A percentile compares a stretch with the other conserved stretches of the same genome.
Evolutionary conservation across 352 stramenopile species (phyloP).

Genomic region (Pythium periplocum): DNA sequence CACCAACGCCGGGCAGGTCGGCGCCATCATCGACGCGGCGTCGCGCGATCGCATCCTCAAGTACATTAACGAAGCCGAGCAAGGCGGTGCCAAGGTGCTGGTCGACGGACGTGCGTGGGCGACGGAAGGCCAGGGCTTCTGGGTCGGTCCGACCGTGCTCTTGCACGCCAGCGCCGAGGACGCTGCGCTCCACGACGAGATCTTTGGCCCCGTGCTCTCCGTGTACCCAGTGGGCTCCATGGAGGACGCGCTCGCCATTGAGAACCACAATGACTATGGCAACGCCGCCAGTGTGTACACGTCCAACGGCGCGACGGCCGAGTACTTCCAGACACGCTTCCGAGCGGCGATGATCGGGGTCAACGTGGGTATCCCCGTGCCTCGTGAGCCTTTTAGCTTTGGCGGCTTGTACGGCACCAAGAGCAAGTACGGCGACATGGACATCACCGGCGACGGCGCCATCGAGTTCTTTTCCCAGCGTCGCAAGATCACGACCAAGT

Average conservation of each 20-base stretch:
- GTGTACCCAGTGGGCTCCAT: slow-evolving; percentile 80
- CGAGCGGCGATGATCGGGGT: slow-evolving; percentile 93
- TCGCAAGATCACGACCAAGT: slow-evolving; percentile 97
- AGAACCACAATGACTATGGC: slow-evolving; percentile 96
- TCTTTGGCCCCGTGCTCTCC: slow-evolving; percentile 97
- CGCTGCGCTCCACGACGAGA: slow-evolving; percentile 91
- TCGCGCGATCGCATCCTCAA: slow-evolving; percentile 91
- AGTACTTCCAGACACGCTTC: slow-evolving; percentile 93
- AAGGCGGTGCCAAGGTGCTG: slow-evolving; percentile 81
- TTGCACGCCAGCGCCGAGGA: slow-evolving; percentile 86
- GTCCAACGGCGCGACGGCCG: slow-evolving; percentile 87
- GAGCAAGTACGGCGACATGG: slow-evolving; percentile 97
- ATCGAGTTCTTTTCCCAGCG: slow-evolving; percentile 98
- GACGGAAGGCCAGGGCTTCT: slow-evolving; percentile 56
- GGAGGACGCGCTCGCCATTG: slow-evolving; percentile 93
- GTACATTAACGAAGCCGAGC: slow-evolving; percentile 92
- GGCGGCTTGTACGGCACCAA: slow-evolving; percentile 95
- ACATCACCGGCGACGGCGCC: slow-evolving; percentile 96
- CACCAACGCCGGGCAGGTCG: slow-evolving; percentile 90
- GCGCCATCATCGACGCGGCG: slow-evolving; percentile 91
- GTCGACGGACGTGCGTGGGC: slow-evolving; percentile 90
- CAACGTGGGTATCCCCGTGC: slow-evolving; percentile 96
- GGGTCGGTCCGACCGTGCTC: slow-evolving; percentile 95
- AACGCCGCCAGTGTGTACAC: slow-evolving; percentile 98
- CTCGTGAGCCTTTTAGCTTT: slow-evolving; percentile 95